phyloP scores from a whole-genome alignment of 306 rosid genomes.

The Pachyrhizus erosus region DNA sequence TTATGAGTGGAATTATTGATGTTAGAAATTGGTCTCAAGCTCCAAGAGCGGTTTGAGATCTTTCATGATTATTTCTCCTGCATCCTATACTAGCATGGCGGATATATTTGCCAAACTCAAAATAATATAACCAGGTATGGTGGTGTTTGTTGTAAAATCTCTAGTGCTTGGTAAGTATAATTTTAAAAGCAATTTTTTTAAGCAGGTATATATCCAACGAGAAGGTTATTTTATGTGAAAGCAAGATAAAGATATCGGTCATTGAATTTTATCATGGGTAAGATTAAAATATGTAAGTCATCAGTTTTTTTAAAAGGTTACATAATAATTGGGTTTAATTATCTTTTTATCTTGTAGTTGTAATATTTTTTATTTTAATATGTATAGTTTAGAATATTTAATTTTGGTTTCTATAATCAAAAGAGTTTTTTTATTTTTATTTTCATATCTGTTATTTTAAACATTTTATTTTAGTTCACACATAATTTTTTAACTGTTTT shows the following conservation, averaged over 20 bases:
- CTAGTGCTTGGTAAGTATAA: not conserved
- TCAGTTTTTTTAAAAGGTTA: no score
- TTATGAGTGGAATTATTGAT: slow-evolving; percentile 35
- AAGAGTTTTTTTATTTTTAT: no score
- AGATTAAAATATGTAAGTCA: no score
- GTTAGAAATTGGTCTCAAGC: slow-evolving; percentile 30
- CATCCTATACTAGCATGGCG: not conserved
- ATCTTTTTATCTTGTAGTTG: no score
- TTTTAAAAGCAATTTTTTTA: not conserved
- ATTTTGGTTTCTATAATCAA: no score
- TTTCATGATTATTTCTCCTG: not conserved
- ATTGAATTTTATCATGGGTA: not conserved
- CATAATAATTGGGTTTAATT: no score
- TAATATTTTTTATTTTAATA: no score
- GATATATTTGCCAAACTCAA: not conserved
- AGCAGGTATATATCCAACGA: not conserved
- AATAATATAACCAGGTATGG: not conserved
- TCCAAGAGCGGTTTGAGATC: not conserved
- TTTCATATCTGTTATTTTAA: no score
- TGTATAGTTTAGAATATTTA: no score
- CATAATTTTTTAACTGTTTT: no score
- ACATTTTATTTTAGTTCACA: no score
- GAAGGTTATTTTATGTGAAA: not conserved
- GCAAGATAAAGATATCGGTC: not conserved
- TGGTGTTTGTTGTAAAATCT: not conserved